Conservation (phyloP, 768 basidiomycete species). For the Polyporus arcularius region DNA sequence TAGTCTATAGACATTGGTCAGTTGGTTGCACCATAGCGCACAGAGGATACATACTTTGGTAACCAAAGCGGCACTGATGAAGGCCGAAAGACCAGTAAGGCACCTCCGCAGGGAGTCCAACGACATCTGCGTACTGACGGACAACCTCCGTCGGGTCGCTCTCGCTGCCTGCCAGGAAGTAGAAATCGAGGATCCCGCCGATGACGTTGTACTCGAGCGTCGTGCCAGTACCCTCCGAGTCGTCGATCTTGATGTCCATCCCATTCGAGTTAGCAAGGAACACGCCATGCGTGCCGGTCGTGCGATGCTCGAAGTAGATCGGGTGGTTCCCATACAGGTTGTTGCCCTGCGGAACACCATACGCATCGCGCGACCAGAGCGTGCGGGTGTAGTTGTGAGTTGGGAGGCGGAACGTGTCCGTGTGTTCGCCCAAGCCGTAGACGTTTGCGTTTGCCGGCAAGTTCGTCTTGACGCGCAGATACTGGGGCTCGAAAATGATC, state of each 20-base stretch:
- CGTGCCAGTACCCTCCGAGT: slow-evolving; percentile 34
- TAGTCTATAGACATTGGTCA: slow-evolving; percentile 43
- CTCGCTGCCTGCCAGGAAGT: slow-evolving; percentile 72
- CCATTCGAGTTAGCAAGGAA: slow-evolving; percentile 71
- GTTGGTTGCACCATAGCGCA: background rate
- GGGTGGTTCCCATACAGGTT: slow-evolving; percentile 78
- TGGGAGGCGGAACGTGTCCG: slow-evolving; percentile 61
- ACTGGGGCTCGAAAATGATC: slow-evolving; percentile 77
- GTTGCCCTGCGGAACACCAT: slow-evolving; percentile 54
- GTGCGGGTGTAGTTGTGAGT: slow-evolving; percentile 44
- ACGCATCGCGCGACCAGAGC: slow-evolving; percentile 69
- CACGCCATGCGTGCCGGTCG: slow-evolving; percentile 68
- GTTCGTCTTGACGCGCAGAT: slow-evolving; percentile 67
- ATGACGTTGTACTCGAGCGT: slow-evolving; percentile 75
- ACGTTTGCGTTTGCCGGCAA: slow-evolving; percentile 65
- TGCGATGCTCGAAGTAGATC: slow-evolving; percentile 70
- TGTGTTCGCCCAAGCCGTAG: slow-evolving; percentile 79
- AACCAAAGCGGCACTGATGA: slow-evolving; percentile 75
- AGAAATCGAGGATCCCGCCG: slow-evolving; percentile 77
- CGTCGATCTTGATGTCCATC: slow-evolving; percentile 73
- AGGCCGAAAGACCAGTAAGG: slow-evolving; percentile 76
- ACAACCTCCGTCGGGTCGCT: slow-evolving; percentile 58
- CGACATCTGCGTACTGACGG: slow-evolving; percentile 68
- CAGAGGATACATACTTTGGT: slow-evolving; percentile 46
- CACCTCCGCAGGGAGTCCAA: slow-evolving; percentile 67